Conservation (phyloP, 129 eudicot genomes). For the Pittosporum tobira region DNA sequence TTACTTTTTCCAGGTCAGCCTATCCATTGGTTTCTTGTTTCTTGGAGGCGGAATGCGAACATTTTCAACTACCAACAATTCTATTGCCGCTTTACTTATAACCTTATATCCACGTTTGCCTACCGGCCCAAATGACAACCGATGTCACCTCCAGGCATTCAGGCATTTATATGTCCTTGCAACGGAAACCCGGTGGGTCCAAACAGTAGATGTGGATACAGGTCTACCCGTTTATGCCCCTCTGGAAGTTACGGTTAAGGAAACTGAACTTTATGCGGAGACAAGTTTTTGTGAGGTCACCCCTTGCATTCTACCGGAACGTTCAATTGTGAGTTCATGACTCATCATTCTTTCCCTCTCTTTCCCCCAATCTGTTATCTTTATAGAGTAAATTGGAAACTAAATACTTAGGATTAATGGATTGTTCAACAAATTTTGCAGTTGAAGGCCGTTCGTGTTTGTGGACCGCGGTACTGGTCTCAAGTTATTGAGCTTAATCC, state of each 20-base stretch:
- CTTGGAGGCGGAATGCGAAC: constrained; percentile 98
- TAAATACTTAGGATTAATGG: not conserved
- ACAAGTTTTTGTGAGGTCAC: constrained; percentile 94
- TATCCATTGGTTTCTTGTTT: constrained; percentile 88
- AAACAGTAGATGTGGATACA: constrained; percentile 91
- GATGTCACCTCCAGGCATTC: constrained; percentile 99
- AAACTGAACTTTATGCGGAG: constrained; percentile 76
- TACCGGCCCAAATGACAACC: constrained; percentile 95
- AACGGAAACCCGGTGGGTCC: constrained; percentile 97
- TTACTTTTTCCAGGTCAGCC: constrained; percentile 69
- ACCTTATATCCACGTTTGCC: constrained; percentile 95
- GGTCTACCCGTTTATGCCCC: constrained; percentile 95
- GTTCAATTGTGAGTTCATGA: constrained; percentile 60
- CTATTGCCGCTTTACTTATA: constrained; percentile 75
- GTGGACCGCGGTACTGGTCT: constrained; percentile 99
- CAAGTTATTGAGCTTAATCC: constrained; percentile 85
- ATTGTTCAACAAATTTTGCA: constrained; percentile 28
- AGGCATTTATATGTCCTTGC: constrained; percentile 97
- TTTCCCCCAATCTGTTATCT: no score
- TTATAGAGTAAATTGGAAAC: not conserved
- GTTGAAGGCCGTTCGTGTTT: constrained; percentile 81
- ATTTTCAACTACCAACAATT: constrained; percentile 73
- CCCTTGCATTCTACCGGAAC: constrained; percentile 93
- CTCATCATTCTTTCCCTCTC: not conserved
- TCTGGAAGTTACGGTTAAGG: constrained; percentile 76